Conservation (phyloP, 257 asterid genomes). For the Salvia splendens region DNA sequence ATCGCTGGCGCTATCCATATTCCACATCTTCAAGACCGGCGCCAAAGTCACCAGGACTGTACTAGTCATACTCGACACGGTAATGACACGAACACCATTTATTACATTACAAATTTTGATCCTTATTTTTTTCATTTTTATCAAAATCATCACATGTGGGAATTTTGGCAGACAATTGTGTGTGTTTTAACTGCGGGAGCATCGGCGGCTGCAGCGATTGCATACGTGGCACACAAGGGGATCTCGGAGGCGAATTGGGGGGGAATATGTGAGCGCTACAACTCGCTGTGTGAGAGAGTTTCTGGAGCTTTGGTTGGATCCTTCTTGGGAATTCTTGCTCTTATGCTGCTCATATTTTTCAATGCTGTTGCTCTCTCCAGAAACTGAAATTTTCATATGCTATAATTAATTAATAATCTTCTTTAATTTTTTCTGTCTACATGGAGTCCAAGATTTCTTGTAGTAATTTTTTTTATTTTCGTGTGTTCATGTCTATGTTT, state of each 20-base stretch:
- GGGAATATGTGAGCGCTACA: conserved; percentile 59
- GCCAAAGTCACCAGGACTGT: conserved; percentile 53
- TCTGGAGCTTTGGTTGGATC: conserved; percentile 83
- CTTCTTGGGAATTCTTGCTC: conserved; percentile 55
- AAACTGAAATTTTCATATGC: conserved; percentile 16
- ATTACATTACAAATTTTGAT: too few relatives aligned
- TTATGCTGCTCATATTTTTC: conserved; percentile 51
- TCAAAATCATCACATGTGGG: neutral
- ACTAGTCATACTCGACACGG: conserved; percentile 65
- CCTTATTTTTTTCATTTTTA: too few relatives aligned
- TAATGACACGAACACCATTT: conserved; percentile 22
- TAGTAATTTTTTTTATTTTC: neutral
- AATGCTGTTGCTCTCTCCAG: conserved; percentile 63
- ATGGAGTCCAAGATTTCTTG: neutral
- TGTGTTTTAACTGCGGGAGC: conserved; percentile 67
- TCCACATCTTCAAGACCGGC: conserved; percentile 63
- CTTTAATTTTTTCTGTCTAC: neutral
- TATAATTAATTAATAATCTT: neutral
- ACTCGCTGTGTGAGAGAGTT: conserved; percentile 65
- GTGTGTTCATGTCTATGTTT: conserved; percentile 10
- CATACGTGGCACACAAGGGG: conserved; percentile 67
- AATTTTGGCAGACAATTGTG: conserved; percentile 49
- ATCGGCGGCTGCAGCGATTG: conserved; percentile 77
- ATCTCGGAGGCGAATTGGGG: conserved; percentile 52
- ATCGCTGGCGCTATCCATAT: conserved; percentile 60